phyloP scores from a whole-genome alignment of 139 green algal species.

The Chlorella vulgaris region DNA sequence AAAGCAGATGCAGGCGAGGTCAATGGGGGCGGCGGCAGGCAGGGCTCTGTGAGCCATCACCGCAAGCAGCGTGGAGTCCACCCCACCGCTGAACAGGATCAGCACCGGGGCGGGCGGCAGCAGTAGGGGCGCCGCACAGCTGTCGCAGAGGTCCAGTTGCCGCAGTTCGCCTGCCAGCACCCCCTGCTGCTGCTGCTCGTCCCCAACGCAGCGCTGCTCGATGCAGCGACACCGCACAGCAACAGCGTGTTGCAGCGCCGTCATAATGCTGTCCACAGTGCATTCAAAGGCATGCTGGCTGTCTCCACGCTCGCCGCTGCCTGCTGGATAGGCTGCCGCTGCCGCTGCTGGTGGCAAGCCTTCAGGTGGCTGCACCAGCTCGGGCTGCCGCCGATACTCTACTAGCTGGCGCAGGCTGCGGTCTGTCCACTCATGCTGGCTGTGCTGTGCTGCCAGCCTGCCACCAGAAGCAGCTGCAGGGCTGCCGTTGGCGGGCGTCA shows the following conservation, averaged over 20 bases:
- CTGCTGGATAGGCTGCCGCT: not conserved
- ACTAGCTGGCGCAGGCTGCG: constrained; percentile 28
- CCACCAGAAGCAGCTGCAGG: not conserved
- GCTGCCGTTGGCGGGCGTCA: not conserved
- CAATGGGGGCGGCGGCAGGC: constrained; percentile 64
- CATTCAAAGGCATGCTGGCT: not conserved
- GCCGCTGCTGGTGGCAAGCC: not conserved
- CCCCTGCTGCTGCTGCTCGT: not conserved
- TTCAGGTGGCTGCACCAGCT: not conserved
- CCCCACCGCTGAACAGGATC: constrained; percentile 89
- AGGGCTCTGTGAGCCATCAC: constrained; percentile 69
- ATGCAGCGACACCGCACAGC: constrained; percentile 53
- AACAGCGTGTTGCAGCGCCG: constrained; percentile 52
- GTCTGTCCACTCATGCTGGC: constrained; percentile 39
- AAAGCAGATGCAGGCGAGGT: constrained; percentile 93
- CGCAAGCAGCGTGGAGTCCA: constrained; percentile 88
- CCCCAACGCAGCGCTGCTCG: too few species aligned
- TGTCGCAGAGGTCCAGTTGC: not conserved
- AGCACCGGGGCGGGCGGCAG: constrained; percentile 60
- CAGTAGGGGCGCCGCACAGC: not conserved
- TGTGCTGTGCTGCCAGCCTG: not conserved
- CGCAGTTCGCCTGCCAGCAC: not conserved
- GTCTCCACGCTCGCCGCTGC: not conserved
- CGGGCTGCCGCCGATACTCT: not conserved
- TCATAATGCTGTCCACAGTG: constrained; percentile 31